phyloP scores from a whole-genome alignment of 202 grass and related monocot genomes.

The Elaeis oleifera region DNA sequence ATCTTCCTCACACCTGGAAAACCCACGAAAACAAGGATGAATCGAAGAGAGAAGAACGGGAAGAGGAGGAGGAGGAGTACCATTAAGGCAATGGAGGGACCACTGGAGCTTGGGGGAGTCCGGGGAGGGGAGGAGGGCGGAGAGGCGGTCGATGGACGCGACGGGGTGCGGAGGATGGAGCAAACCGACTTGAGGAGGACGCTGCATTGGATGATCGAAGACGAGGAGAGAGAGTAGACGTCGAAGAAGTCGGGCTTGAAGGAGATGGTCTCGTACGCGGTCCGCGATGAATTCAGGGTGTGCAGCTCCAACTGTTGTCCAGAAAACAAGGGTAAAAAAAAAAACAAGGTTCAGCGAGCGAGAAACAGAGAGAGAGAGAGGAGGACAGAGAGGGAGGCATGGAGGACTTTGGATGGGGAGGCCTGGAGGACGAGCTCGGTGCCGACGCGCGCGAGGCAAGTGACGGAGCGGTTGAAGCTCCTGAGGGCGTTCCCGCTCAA shows the following conservation, averaged over 20 bases:
- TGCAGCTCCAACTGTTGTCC: constrained; percentile 58
- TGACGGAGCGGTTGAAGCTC: constrained; percentile 69
- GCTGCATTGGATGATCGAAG: constrained; percentile 55
- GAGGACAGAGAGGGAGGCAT: neutral
- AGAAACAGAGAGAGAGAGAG: neutral
- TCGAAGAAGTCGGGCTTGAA: constrained; percentile 69
- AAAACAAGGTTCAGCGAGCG: neutral
- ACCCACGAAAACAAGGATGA: neutral
- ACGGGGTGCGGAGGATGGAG: constrained; percentile 64
- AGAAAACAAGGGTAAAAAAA: neutral
- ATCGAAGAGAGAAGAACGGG: neutral
- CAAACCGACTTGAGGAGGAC: constrained; percentile 71
- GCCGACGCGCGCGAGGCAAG: constrained; percentile 68
- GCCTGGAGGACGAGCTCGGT: constrained; percentile 65
- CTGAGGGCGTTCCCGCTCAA: constrained; percentile 56
- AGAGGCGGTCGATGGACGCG: constrained; percentile 46
- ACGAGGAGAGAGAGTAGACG: constrained; percentile 33
- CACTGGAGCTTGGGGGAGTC: constrained; percentile 72
- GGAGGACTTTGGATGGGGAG: constrained; percentile 46
- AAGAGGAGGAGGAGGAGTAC: constrained; percentile 14
- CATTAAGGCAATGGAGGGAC: constrained; percentile 66
- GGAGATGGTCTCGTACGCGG: constrained; percentile 68
- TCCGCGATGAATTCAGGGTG: constrained; percentile 75
- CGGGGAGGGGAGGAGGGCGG: constrained; percentile 35
- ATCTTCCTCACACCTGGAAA: constrained; percentile 62